A percentile compares a stretch with the other conserved stretches of the same genome.
Evolutionary conservation across 2,329 filamentous ascomycete species (phyloP).

Genomic region (Amphichorda felina): DNA sequence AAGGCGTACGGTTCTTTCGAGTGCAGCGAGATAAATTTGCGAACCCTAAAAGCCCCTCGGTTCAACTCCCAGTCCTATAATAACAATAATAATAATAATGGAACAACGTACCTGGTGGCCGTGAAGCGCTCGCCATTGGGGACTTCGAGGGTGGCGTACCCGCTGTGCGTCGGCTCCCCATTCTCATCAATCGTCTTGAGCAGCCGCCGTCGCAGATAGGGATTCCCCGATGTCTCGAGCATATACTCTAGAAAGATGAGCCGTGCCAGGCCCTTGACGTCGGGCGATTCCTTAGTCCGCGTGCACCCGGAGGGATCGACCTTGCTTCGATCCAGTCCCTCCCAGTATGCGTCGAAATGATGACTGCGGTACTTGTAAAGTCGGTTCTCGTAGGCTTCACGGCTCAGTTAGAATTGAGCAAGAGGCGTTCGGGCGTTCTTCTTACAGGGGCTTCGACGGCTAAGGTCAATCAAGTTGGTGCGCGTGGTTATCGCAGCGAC

Average conservation of each 20-base stretch:
- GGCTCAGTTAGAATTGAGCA: neutral
- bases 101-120: slow-evolving; percentile 1
- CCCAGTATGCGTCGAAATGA: slow-evolving; percentile 67
- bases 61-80: neutral
- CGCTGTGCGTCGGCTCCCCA: slow-evolving; percentile 2
- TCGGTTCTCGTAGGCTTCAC: slow-evolving; percentile 56
- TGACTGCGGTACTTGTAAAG: slow-evolving; percentile 67
- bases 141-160: slow-evolving; percentile 3
- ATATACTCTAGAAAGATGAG: slow-evolving; percentile 3
- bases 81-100: too few relatives aligned
- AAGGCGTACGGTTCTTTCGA: slow-evolving; percentile 3
- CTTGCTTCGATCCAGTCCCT: slow-evolving; percentile 53
- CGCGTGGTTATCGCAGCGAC: slow-evolving; percentile 65
- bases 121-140: slow-evolving; percentile 3
- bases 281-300: neutral
- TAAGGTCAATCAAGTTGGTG: slow-evolving; percentile 61
- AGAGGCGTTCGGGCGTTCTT: neutral
- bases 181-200: slow-evolving; percentile 2
- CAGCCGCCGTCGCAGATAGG: neutral
- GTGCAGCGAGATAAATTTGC: neutral
- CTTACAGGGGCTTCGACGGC: slow-evolving; percentile 53
- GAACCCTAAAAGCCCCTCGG: too few relatives aligned
- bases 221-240: neutral
- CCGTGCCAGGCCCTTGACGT: slow-evolving; percentile 3
- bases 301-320: slow-evolving; percentile 33